Conservation (phyloP, 2,329 filamentous ascomycete genomes). For the Fusarium setosum region DNA sequence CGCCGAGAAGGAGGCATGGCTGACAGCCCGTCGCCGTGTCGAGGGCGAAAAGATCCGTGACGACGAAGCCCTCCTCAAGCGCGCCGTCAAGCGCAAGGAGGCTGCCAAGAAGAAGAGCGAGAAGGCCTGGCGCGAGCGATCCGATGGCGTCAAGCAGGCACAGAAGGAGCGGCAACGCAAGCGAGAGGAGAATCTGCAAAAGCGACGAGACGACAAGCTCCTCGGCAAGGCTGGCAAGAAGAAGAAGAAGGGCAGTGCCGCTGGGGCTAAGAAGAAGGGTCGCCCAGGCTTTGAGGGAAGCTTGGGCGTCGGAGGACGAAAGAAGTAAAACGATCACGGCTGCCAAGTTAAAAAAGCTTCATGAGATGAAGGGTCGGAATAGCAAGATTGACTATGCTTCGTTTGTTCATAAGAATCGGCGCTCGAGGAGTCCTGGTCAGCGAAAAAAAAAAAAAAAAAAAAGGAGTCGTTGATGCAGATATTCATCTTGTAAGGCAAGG, state of each 20-base stretch:
- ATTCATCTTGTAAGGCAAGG: slow-evolving; percentile 3
- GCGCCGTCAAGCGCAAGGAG: slow-evolving; percentile 94
- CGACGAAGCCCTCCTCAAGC: slow-evolving; percentile 88
- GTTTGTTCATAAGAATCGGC: slow-evolving; percentile 38
- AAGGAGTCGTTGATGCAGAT: background rate
- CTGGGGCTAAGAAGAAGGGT: slow-evolving; percentile 56
- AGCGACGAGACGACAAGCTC: slow-evolving; percentile 79
- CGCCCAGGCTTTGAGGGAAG: slow-evolving; percentile 77
- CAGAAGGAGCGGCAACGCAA: slow-evolving; percentile 86
- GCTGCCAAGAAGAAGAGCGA: slow-evolving; percentile 90
- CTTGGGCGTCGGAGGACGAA: slow-evolving; percentile 68
- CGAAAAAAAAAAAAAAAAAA: slow-evolving; percentile 21
- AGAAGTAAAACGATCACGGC: slow-evolving; percentile 50
- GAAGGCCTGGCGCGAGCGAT: slow-evolving; percentile 83
- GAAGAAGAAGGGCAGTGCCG: slow-evolving; percentile 54
- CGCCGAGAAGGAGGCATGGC: slow-evolving; percentile 93
- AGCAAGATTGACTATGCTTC: slow-evolving; percentile 25
- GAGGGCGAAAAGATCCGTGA: slow-evolving; percentile 92
- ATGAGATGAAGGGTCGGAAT: slow-evolving; percentile 6
- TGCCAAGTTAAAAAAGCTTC: background rate
- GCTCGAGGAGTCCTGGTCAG: slow-evolving; percentile 40
- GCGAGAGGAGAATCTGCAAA: slow-evolving; percentile 80
- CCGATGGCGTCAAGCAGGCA: slow-evolving; percentile 77
- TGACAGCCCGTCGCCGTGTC: slow-evolving; percentile 87
- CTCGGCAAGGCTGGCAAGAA: slow-evolving; percentile 69